phyloP scores from a whole-genome alignment of 1,284 basidiomycete genomes.

The Leccinum pachyderme region DNA sequence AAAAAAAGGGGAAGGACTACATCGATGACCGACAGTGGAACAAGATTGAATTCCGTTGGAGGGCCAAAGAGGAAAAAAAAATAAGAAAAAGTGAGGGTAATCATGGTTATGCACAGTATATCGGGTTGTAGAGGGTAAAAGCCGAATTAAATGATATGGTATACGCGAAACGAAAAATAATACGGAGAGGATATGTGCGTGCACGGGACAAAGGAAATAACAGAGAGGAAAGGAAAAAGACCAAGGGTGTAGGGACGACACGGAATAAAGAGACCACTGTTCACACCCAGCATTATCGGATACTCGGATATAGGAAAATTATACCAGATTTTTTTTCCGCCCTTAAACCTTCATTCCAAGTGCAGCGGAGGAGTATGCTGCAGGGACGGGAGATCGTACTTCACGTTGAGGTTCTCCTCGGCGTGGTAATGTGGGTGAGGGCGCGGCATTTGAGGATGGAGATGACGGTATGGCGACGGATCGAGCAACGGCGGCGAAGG shows the following conservation, averaged over 20 bases:
- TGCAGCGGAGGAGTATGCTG: conserved; percentile 33
- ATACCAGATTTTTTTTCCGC: conserved; percentile 15
- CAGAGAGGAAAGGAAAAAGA: not conserved
- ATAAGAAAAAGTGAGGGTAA: not conserved
- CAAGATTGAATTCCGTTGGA: not conserved
- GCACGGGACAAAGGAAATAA: conserved; percentile 4
- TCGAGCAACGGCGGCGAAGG: conserved; percentile 36
- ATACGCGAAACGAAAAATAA: conserved; percentile 14
- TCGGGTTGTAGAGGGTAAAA: conserved; percentile 4
- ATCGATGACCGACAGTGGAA: conserved; percentile 1
- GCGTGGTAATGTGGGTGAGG: conserved; percentile 29
- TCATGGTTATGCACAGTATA: conserved; percentile 25
- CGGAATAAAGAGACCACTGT: conserved; percentile 25
- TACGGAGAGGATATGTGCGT: conserved; percentile 14
- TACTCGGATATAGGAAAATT: conserved; percentile 26
- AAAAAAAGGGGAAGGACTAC: conserved; percentile 7
- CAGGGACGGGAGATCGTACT: conserved; percentile 34
- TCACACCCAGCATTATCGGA: conserved; percentile 28
- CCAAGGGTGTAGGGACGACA: conserved; percentile 2
- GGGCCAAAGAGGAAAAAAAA: not conserved
- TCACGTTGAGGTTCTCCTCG: conserved; percentile 34
- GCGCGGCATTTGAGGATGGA: conserved; percentile 30
- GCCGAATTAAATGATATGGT: conserved; percentile 25
- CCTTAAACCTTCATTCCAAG: conserved; percentile 34
- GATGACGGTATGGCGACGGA: conserved; percentile 32